Evolutionary conservation across 2,329 filamentous ascomycete species (phyloP), one percentile per base, ranked within the genome.

Genomic region (Thelonectria discophora): DNA sequence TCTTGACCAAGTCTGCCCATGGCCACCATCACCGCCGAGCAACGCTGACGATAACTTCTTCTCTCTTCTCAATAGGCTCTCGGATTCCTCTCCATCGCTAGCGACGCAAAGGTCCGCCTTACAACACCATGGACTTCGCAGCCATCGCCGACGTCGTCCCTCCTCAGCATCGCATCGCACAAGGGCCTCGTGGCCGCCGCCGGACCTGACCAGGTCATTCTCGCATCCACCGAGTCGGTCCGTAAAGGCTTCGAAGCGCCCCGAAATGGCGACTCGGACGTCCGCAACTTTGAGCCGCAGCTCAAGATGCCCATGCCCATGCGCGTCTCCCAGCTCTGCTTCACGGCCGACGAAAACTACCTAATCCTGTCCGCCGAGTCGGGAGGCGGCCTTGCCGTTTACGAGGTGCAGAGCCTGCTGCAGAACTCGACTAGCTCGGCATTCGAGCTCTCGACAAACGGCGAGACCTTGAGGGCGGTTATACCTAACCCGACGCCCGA

Each of bases 331-430:
- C 95, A 99, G 75, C 83, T 99, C 18, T 88, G 90, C 15, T 99
- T 99, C 75, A 94, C 93, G 1, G 86, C 92, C n/a, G 92, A 96
- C 71, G 96, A 97, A 74, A 88, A 87, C 69, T 93, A 90, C 69
- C 81, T 99, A 62, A 86, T 97, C 37, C 81, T 97, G 24, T 93
- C 92, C 11, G 92, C 92, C 3, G 92, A 97, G 76, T 82, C 85
- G 56, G 91, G 91, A 11, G 91, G 93, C 34, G 93, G 93, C 5
- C 80, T 99, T 63, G 90, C 91, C 4, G 90, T 97, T 3, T 98
- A 97, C 73, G 88, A 94, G 57, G 88, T 92, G 1, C 81, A 90
- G 58, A 82, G 83, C 45, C 80, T 97, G 18, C 78, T 89, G 47
- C 84, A 88, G 69, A 88, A 88, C 55, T 86, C 85, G 58, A 87